A percentile compares a stretch with the other conserved stretches of the same genome.
Evolutionary conservation across 108 stramenopile genomes (phyloP).

Genomic region (Cyclotella sp.): DNA sequence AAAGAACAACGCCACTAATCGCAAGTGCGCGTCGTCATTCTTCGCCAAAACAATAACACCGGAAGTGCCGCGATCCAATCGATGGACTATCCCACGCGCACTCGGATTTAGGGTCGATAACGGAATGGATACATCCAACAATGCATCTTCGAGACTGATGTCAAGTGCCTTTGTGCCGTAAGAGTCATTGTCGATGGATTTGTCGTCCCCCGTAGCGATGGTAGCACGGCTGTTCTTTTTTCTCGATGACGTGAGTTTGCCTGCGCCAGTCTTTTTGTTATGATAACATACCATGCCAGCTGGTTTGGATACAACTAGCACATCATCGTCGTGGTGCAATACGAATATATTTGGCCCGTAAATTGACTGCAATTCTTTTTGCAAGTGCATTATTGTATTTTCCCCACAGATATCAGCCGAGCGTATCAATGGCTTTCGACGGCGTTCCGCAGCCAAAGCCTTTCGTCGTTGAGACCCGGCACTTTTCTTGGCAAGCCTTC

Average conservation of each 20-base stretch:
- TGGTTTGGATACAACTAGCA: conserved; percentile 70
- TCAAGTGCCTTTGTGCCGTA: conserved; percentile 35
- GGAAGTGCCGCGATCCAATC: conserved; percentile 80
- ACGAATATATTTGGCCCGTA: conserved; percentile 62
- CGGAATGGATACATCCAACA: conserved; percentile 57
- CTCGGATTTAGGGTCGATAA: conserved; percentile 75
- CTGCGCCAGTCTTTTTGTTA: conserved; percentile 61
- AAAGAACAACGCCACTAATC: conserved; percentile 70
- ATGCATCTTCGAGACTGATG: conserved; percentile 76
- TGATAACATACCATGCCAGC: conserved; percentile 76
- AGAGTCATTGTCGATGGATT: neutral
- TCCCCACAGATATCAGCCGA: neutral
- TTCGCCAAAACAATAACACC: conserved; percentile 77
- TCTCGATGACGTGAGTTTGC: conserved; percentile 55
- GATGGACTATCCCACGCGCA: conserved; percentile 76
- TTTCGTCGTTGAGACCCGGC: conserved; percentile 71
- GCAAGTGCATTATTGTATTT: conserved; percentile 30
- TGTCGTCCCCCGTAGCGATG: neutral
- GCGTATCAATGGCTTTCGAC: conserved; percentile 15
- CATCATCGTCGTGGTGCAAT: conserved; percentile 65
- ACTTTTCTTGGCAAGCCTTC: conserved; percentile 57
- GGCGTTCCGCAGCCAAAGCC: conserved; percentile 56
- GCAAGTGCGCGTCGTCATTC: conserved; percentile 67
- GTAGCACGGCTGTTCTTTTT: conserved; percentile 37
- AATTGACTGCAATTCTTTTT: conserved; percentile 43